Evolutionary conservation across 768 basidiomycete genomes (phyloP).

Genomic region (Hydnomerulius pinastri): DNA sequence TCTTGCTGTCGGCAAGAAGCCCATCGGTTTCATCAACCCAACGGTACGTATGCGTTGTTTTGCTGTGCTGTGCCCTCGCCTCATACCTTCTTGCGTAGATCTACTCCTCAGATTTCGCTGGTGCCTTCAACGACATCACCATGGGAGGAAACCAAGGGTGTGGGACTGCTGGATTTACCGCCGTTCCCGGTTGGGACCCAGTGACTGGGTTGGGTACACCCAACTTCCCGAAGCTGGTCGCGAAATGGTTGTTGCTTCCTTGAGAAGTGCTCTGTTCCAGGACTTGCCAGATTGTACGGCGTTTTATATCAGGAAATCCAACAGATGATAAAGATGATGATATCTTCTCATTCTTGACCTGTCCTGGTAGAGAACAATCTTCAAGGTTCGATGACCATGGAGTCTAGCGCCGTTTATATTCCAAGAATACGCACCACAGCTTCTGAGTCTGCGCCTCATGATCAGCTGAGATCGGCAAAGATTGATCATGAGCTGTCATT

Average conservation of each 20-base stretch:
- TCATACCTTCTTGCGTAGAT: constrained; percentile 32
- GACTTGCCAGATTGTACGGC: too few species aligned
- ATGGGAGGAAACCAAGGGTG: constrained; percentile 44
- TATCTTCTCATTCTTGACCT: too few species aligned
- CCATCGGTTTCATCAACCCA: constrained; percentile 46
- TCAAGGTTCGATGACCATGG: too few species aligned
- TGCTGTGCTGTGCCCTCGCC: neutral
- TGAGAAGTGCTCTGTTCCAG: constrained; percentile 19
- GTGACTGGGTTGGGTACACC: constrained; percentile 39
- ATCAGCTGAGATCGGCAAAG: too few species aligned
- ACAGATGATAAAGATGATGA: too few species aligned
- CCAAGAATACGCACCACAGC: too few species aligned
- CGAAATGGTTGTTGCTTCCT: constrained; percentile 42
- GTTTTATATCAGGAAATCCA: too few species aligned
- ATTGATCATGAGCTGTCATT: too few species aligned
- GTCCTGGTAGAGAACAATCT: too few species aligned
- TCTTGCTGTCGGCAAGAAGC: constrained; percentile 26
- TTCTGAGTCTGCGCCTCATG: too few species aligned
- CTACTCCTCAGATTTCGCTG: constrained; percentile 42
- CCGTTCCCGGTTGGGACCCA: constrained; percentile 30
- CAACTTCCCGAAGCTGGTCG: constrained; percentile 52
- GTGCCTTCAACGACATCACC: constrained; percentile 49
- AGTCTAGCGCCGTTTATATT: too few species aligned
- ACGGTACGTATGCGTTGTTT: constrained; percentile 24
- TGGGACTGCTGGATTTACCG: constrained; percentile 28